These are phyloP conservation scores for Penicillium sp. DNA, from an alignment of 2,329 filamentous ascomycete genomes.

Conservation along the genomic window DNA sequence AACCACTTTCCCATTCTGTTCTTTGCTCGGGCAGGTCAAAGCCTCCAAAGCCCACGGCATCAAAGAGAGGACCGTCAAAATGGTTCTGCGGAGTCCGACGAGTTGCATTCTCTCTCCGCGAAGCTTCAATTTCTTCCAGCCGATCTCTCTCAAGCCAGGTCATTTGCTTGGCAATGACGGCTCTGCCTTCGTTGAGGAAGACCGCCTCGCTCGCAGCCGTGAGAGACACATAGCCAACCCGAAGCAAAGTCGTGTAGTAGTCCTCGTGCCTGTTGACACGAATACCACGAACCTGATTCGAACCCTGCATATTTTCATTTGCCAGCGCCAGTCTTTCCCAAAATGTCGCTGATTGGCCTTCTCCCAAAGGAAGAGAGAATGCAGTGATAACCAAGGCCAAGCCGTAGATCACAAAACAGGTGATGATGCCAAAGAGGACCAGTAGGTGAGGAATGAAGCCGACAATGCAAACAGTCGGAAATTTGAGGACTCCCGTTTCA, in stretches of 20 bases:
- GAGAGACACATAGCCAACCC: constrained; percentile 79
- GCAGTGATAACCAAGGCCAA: constrained; percentile 72
- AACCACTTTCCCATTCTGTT: constrained; percentile 42
- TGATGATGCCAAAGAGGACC: constrained; percentile 69
- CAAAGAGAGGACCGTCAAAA: constrained; percentile 21
- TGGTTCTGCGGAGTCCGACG: constrained; percentile 13
- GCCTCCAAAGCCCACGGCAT: constrained; percentile 27
- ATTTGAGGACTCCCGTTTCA: constrained; percentile 63
- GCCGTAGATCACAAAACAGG: constrained; percentile 71
- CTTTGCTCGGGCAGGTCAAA: constrained; percentile 32
- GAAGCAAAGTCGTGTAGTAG: constrained; percentile 85
- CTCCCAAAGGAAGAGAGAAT: constrained; percentile 54
- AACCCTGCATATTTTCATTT: constrained; percentile 86
- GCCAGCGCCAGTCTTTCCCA: constrained; percentile 62
- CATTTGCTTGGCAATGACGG: constrained; percentile 64
- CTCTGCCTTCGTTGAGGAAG: constrained; percentile 82
- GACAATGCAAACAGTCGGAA: constrained; percentile 90
- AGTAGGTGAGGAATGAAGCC: constrained; percentile 93
- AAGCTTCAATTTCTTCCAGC: constrained; percentile 64
- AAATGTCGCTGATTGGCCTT: constrained; percentile 41
- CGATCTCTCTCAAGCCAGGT: constrained; percentile 93
- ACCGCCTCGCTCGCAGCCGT: constrained; percentile 94
- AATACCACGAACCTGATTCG: constrained; percentile 74
- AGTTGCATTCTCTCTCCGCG: constrained; percentile 27
- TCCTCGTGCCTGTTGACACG: constrained; percentile 82